phyloP scores from a whole-genome alignment of 2,329 filamentous ascomycete genomes.

The Daldinia sp. region DNA sequence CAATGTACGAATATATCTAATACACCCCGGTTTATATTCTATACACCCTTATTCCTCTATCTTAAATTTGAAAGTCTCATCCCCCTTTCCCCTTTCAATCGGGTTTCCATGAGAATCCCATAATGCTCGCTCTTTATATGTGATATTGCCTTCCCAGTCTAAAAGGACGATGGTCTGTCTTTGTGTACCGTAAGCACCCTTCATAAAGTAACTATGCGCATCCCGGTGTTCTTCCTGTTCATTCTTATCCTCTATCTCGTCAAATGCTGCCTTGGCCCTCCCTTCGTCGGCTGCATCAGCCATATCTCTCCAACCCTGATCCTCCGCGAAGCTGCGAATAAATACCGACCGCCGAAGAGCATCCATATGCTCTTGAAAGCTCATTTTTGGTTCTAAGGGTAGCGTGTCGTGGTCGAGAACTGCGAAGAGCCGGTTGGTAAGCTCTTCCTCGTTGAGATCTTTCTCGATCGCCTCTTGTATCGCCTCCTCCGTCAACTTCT shows the following conservation, averaged over 20 bases:
- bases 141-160: conserved; percentile 69
- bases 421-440: conserved; percentile 61
- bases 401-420: conserved; percentile 67
- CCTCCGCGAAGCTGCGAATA: conserved; percentile 64
- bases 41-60: conserved; percentile 54
- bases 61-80: conserved; percentile 63
- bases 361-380: conserved; percentile 62
- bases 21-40: conserved; percentile 28
- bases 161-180: conserved; percentile 69
- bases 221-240: conserved; percentile 50
- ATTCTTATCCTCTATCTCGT: conserved; percentile 50
- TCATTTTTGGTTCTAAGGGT: conserved; percentile 53
- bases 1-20: neutral
- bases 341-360: conserved; percentile 68
- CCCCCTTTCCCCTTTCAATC: conserved; percentile 62
- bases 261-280: conserved; percentile 49
- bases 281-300: conserved; percentile 51
- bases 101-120: conserved; percentile 66
- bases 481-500: conserved; percentile 53
- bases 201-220: conserved; percentile 56
- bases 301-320: conserved; percentile 56
- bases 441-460: conserved; percentile 54
- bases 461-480: conserved; percentile 53
- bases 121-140: conserved; percentile 66
- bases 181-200: conserved; percentile 71